Percentiles rank a stretch among this genome's conserved stretches.
Evolutionary conservation across 352 stramenopile species (phyloP).

Genomic region (Phytophthora pseudosyringae): DNA sequence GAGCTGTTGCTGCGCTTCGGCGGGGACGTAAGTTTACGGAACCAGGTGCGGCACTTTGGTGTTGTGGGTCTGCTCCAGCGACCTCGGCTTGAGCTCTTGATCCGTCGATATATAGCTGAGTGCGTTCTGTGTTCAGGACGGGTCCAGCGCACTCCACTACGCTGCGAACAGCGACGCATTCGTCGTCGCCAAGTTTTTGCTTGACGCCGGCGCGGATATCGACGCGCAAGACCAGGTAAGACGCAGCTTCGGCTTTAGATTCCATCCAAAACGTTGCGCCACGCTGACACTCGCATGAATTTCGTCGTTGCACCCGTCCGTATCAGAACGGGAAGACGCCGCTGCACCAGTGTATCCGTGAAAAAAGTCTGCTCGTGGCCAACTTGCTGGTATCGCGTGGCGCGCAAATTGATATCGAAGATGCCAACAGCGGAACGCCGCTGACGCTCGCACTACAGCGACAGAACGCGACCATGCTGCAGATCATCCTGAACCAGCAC

Average conservation of each 20-base stretch:
- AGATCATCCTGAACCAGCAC: conserved; percentile 37
- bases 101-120: neutral
- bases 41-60: conserved; percentile 3
- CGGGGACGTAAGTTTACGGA: conserved; percentile 16
- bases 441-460: conserved; percentile 17
- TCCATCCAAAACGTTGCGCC: neutral
- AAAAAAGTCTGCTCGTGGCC: conserved; percentile 23
- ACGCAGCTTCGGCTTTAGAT: neutral
- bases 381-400: conserved; percentile 25
- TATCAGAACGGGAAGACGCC: conserved; percentile 30
- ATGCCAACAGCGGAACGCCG: conserved; percentile 6
- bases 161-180: conserved; percentile 22
- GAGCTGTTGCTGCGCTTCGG: conserved; percentile 17
- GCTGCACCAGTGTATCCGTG: conserved; percentile 28
- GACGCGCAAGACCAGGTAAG: conserved; percentile 26
- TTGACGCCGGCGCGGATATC: conserved; percentile 10
- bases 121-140: conserved; percentile 25
- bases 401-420: conserved; percentile 21
- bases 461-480: conserved; percentile 19
- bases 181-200: conserved; percentile 21
- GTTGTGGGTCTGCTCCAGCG: neutral
- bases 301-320: neutral
- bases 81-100: neutral
- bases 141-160: conserved; percentile 18
- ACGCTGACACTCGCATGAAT: neutral